phyloP scores from a whole-genome alignment of 202 grass and related monocot species.

The Zizania palustris region DNA sequence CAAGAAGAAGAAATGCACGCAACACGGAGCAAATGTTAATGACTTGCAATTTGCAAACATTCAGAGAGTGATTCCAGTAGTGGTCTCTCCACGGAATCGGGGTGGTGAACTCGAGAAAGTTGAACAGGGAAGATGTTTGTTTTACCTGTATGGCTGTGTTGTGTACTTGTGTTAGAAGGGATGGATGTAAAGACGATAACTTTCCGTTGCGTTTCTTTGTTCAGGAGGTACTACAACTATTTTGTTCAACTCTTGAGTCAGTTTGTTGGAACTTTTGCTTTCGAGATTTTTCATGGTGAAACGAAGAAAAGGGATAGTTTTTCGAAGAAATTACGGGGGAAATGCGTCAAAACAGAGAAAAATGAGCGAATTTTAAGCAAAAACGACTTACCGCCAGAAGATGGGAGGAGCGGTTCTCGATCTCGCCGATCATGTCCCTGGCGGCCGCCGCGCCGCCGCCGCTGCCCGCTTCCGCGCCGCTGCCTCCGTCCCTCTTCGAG shows the following conservation, averaged over 20 bases:
- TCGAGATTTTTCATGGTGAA: background rate
- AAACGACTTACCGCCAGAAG: constrained; percentile 77
- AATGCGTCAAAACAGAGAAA: background rate
- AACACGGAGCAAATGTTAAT: constrained; percentile 7
- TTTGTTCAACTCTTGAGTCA: constrained; percentile 15
- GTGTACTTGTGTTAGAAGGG: constrained; percentile 17
- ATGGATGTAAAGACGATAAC: constrained; percentile 30
- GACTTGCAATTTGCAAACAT: constrained; percentile 11
- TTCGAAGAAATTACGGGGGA: background rate
- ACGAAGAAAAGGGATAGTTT: background rate
- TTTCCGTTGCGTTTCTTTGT: constrained; percentile 38
- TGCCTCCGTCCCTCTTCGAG: constrained; percentile 59
- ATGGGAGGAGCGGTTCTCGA: constrained; percentile 94
- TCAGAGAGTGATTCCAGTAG: background rate
- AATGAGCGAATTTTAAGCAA: background rate
- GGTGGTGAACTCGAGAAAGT: constrained; percentile 42
- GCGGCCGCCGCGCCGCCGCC: constrained; percentile 47
- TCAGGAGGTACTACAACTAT: constrained; percentile 27
- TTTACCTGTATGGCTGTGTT: constrained; percentile 29
- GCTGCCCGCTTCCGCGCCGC: constrained; percentile 30
- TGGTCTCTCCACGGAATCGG: constrained; percentile 25
- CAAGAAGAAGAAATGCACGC: constrained; percentile 23
- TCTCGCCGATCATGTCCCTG: constrained; percentile 98
- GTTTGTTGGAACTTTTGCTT: background rate
- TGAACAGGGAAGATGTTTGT: constrained; percentile 25